These are phyloP conservation scores for Metschnikowia koreensis DNA, from an alignment of 805 yeast species.

Conservation along the genomic window DNA sequence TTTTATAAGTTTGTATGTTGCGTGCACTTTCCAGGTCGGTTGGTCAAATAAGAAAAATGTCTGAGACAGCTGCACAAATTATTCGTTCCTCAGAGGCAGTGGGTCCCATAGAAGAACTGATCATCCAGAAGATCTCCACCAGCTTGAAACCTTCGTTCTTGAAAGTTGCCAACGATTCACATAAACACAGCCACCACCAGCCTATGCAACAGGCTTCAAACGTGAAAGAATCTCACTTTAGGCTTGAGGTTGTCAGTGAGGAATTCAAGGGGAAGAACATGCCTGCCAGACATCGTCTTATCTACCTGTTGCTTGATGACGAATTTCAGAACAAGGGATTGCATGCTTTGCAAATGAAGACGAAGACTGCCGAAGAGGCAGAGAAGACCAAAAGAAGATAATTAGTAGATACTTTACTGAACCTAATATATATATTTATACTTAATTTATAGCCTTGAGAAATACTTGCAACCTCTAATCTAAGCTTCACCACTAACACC, in stretches of 20 bases:
- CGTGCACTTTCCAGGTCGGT: not conserved
- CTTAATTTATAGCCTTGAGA: not conserved
- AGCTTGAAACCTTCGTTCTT: slow-evolving; percentile 46
- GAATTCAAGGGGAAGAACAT: slow-evolving; percentile 60
- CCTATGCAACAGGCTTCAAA: slow-evolving; percentile 75
- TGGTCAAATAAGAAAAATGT: slow-evolving; percentile 9
- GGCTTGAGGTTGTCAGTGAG: slow-evolving; percentile 69
- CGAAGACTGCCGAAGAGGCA: slow-evolving; percentile 66
- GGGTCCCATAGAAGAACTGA: slow-evolving; percentile 51
- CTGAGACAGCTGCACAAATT: slow-evolving; percentile 5
- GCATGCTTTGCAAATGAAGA: slow-evolving; percentile 84
- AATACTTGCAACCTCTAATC: not conserved
- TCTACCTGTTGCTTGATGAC: slow-evolving; percentile 66
- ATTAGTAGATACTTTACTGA: not conserved
- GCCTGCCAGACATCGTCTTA: slow-evolving; percentile 75
- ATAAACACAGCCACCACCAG: slow-evolving; percentile 83
- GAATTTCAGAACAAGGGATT: slow-evolving; percentile 71
- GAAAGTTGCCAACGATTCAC: slow-evolving; percentile 74
- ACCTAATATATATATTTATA: not conserved
- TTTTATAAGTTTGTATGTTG: slow-evolving; percentile 5
- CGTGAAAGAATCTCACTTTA: slow-evolving; percentile 76
- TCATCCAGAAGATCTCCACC: slow-evolving; percentile 42
- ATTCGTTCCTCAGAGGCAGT: slow-evolving; percentile 21
- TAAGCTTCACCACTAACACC: slow-evolving; percentile 1
- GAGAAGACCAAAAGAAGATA: slow-evolving; percentile 11